A percentile compares a stretch with the other conserved stretches of the same genome.
phyloP scores from a whole-genome alignment of 75 land plant species.

The Pseudotsuga menziesii region DNA sequence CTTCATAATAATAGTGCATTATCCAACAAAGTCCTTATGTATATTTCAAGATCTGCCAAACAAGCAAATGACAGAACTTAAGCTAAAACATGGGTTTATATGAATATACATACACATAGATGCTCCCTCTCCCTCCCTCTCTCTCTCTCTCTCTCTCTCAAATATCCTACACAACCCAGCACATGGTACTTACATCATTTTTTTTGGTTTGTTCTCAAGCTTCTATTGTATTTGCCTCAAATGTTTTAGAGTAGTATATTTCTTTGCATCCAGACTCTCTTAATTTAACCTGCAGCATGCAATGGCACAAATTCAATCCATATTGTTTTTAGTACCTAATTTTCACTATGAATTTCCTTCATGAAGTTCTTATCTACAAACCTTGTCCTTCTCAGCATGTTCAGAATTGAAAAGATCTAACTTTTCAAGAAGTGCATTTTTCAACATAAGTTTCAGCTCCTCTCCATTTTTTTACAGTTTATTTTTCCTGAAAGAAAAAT shows the following conservation, averaged over 20 bases:
- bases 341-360: background rate
- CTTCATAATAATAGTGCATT: too few species aligned
- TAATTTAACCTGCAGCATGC: conserved; percentile 23
- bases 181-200: conserved; percentile 26
- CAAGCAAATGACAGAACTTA: too few species aligned
- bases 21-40: too few species aligned
- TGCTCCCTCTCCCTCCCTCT: too few species aligned
- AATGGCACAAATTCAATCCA: background rate
- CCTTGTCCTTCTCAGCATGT: conserved; percentile 23
- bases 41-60: too few species aligned
- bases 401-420: conserved; percentile 26
- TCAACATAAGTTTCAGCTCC: conserved; percentile 32
- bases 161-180: too few species aligned
- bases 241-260: conserved; percentile 40
- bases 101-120: too few species aligned
- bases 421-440: conserved; percentile 26
- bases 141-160: too few species aligned
- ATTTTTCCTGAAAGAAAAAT: background rate
- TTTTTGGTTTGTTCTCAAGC: conserved; percentile 18
- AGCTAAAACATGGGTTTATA: too few species aligned
- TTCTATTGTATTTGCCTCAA: conserved; percentile 28
- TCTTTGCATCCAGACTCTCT: conserved; percentile 47
- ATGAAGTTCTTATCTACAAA: conserved; percentile 1
- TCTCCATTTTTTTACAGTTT: conserved; percentile 21
- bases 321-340: background rate